Base-by-base conservation (phyloP, 2,329 filamentous ascomycete genomes). In the Ascomycota sp. region DNA sequence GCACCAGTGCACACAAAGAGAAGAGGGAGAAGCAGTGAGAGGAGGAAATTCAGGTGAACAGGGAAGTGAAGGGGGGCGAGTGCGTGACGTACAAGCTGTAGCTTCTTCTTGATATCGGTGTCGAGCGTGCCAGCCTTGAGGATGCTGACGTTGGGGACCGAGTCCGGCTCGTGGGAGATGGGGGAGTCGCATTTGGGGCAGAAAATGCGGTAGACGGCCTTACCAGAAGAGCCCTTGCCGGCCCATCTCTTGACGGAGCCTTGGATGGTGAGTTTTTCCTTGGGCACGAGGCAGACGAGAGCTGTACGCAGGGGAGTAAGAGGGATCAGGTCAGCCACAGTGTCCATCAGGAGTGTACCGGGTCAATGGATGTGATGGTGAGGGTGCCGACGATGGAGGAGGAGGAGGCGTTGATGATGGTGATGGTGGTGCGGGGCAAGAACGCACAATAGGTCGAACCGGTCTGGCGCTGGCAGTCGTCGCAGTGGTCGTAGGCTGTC, bases 391-490 rank as follows among this genome's bases (percentile, higher is more conserved):
- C 15, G 15, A 4, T 3, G 15, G 15, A 17, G 15, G 15, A n/a
- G n/a, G n/a, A n/a, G n/a, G n/a, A n/a, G n/a, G n/a, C n/a, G n/a
- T n/a, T 17, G 15, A 4, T 17, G 15, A 4, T 17, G 15, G 15
- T 17, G 15, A 4, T 17, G 15, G 4, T 4, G 15, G 15, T 17
- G 15, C 15, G 3, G 15, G 15, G 15, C 15, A 17, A 17, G 22
- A 19, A 46, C 63, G 37, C 51, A 71, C 67, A 76, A 51, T 77
- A 77, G 33, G 72, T 75, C 12, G 69, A 75, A 38, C 72, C 72
- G 30, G 54, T 65, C 54, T 77, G 72, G 44, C 72, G 69, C 53
- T 77, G 72, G 61, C 72, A 77, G 53, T 76, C 72, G 45, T 77
- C 72, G 43, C 72, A 77, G 58, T 77, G 72, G 46, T 77, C 75